These are phyloP conservation scores for Halophytophthora polymorphica DNA, from an alignment of 352 stramenopile genomes.

Conservation along the genomic window DNA sequence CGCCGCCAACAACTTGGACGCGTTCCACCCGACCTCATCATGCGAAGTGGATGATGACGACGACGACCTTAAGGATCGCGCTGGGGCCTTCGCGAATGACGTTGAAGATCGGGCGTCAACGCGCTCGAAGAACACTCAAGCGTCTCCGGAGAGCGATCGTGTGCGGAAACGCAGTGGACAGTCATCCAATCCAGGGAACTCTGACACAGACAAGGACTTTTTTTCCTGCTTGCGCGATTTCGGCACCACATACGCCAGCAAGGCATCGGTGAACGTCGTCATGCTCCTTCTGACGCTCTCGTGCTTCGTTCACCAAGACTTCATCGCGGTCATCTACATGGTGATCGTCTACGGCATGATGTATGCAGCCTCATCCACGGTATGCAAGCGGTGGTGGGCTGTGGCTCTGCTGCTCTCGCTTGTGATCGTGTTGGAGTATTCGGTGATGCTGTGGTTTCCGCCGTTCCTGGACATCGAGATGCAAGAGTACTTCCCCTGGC, in stretches of 20 bases:
- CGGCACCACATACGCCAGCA: slow-evolving; percentile 67
- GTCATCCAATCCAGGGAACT: background rate
- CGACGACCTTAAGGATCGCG: slow-evolving; percentile 43
- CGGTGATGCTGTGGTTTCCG: slow-evolving; percentile 68
- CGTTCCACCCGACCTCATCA: slow-evolving; percentile 42
- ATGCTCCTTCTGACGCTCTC: slow-evolving; percentile 78
- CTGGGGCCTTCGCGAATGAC: slow-evolving; percentile 30
- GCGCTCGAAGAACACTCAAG: slow-evolving; percentile 13
- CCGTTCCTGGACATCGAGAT: slow-evolving; percentile 55
- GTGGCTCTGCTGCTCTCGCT: slow-evolving; percentile 53
- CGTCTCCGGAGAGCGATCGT: background rate
- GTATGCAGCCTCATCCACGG: slow-evolving; percentile 51
- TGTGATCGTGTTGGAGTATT: slow-evolving; percentile 73
- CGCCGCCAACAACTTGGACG: slow-evolving; percentile 32
- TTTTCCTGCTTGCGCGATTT: slow-evolving; percentile 65
- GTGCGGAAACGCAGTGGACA: slow-evolving; percentile 1
- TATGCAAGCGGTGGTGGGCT: slow-evolving; percentile 57
- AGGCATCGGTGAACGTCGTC: slow-evolving; percentile 73
- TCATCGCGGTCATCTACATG: slow-evolving; percentile 76
- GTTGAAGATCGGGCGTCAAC: slow-evolving; percentile 15
- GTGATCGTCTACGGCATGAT: slow-evolving; percentile 82
- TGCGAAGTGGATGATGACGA: slow-evolving; percentile 54
- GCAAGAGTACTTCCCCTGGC: slow-evolving; percentile 58
- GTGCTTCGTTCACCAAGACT: slow-evolving; percentile 73
- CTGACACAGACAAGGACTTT: slow-evolving; percentile 47